Conservation (phyloP, 306 rosid species). For the Rosa chinensis region DNA sequence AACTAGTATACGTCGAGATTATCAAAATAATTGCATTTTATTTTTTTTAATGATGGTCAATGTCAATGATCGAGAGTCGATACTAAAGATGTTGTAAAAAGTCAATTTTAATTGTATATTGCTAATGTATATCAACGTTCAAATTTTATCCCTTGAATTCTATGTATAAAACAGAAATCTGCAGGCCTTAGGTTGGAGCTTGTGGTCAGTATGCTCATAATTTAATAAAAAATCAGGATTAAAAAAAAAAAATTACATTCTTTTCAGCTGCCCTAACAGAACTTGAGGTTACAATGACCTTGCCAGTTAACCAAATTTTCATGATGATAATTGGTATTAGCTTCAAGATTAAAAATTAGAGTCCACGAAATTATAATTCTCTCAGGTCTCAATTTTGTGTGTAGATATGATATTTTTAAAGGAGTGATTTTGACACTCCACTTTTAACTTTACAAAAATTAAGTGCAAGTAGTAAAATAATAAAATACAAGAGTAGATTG, state of each 20-base stretch:
- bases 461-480: too few relatives aligned
- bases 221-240: neutral
- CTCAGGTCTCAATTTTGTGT: too few relatives aligned
- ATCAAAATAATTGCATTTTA: neutral
- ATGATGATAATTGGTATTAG: too few relatives aligned
- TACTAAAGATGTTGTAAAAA: neutral
- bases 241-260: too few relatives aligned
- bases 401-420: too few relatives aligned
- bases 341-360: too few relatives aligned
- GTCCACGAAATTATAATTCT: too few relatives aligned
- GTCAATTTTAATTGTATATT: neutral
- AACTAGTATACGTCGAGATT: neutral
- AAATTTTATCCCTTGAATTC: neutral
- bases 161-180: neutral
- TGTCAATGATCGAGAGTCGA: conserved; percentile 10
- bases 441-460: too few relatives aligned
- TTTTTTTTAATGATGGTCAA: neutral
- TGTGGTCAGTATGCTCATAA: neutral
- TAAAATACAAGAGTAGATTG: too few relatives aligned
- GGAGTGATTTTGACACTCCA: too few relatives aligned
- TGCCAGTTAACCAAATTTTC: too few relatives aligned
- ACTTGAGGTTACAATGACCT: neutral
- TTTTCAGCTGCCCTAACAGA: neutral
- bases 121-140: neutral
- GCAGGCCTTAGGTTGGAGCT: neutral